Evolutionary conservation across 139 green algal species (phyloP), one percentile per base, ranked within the genome.

Genomic region (Pedinophyceae sp.): DNA sequence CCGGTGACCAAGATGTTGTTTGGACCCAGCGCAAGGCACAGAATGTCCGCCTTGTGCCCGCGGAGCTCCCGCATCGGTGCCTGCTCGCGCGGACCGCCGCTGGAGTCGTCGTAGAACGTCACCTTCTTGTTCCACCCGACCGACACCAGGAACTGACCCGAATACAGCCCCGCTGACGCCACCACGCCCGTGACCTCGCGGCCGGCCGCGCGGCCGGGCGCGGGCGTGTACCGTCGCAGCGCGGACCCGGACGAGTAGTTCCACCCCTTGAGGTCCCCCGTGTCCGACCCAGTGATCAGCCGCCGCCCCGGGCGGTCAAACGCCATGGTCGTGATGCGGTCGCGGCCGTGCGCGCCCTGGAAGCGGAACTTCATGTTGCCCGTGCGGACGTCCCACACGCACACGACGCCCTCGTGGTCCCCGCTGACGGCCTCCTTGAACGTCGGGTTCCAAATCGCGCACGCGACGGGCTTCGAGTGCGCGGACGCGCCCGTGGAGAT

Each of bases 241-340:
- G 82, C 50, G 55, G 63, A 76, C 20, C 77, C 74, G 47, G 59
- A 74, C 52, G 52, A 71, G 63, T 78, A 80, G 74, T 85, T 85
- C 77, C 77, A 85, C 50, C 78, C 65, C 64, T 79, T 76, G 53
- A 75, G 57, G 20, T 62, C 30, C 1, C 70, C 74, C 47, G 70
- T 64, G 27, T 82, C 70, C 3, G 48, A 60, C 1, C 70, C 70
- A 55, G 71, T 85, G 46, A 85, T 34, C 27, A 85, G 64, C 15
- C 77, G 64, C 1, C 77, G 61, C 25, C 60, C 52, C 23, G 64
- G 55, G 4, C 46, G 28, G 52, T 85, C 77, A 52, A 85, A 80
- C 4, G 59, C 47, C 50, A 81, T 68, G 7, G 77, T 62, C 1
- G 77, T 82, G 56, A 85, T 62, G 13, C 60, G 63, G 4, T 58